Evolutionary conservation across 257 asterid genomes (phyloP).

Genomic region (Solanum virginianum): DNA sequence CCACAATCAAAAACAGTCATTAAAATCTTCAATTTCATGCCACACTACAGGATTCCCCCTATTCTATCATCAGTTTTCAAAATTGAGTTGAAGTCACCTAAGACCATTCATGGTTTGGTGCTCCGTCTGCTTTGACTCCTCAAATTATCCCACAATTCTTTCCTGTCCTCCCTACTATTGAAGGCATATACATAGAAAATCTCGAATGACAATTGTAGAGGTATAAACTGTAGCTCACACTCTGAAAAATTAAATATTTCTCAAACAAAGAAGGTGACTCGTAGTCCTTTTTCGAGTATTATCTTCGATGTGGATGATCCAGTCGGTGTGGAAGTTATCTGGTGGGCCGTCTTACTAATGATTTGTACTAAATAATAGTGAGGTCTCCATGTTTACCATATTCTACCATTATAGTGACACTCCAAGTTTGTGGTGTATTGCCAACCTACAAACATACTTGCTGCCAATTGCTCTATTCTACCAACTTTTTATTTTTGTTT

Average conservation of each 20-base stretch:
- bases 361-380: neutral
- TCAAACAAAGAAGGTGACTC: too few species aligned
- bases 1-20: neutral
- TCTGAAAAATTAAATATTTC: too few species aligned
- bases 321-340: too few species aligned
- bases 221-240: neutral
- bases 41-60: neutral
- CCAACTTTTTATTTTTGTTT: neutral
- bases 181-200: too few species aligned
- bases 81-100: neutral
- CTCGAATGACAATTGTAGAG: too few species aligned
- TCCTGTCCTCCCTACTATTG: too few species aligned
- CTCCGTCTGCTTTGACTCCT: too few species aligned
- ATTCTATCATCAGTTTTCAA: neutral
- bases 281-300: too few species aligned
- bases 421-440: too few species aligned
- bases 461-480: neutral
- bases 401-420: too few species aligned
- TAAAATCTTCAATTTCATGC: neutral
- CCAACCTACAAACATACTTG: neutral
- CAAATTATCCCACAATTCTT: neutral
- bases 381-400: neutral
- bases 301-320: too few species aligned
- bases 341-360: neutral
- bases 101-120: neutral